phyloP scores from a whole-genome alignment of 257 asterid genomes.

The Solanum tacnaense region DNA sequence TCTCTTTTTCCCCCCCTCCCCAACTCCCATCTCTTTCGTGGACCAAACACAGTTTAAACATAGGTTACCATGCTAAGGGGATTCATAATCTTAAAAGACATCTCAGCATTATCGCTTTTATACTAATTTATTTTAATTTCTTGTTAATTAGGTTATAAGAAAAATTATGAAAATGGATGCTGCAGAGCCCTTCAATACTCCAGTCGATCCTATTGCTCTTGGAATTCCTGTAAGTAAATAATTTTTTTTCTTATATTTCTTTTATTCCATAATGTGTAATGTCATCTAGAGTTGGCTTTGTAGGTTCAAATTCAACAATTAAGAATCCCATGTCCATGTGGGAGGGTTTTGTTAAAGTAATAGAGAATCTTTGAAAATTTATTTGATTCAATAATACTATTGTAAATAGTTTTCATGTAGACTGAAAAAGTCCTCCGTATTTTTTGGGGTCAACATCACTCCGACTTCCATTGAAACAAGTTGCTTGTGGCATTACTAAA shows the following conservation, averaged over 20 bases:
- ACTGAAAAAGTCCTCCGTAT: neutral
- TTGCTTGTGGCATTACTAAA: neutral
- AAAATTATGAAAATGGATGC: constrained; percentile 97
- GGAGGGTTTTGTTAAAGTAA: neutral
- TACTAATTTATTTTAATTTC: constrained; percentile 4
- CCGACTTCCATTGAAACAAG: neutral
- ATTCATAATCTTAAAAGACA: neutral
- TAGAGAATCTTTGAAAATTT: neutral
- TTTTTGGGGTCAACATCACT: neutral
- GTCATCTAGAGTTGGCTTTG: neutral
- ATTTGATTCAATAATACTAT: neutral
- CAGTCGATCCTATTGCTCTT: constrained; percentile 84
- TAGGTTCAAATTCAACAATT: neutral
- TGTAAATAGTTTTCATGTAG: neutral
- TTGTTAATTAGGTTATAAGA: constrained; percentile 50
- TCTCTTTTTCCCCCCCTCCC: neutral
- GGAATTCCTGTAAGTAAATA: constrained; percentile 56
- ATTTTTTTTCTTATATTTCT: neutral
- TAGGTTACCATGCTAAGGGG: neutral
- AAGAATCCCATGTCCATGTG: neutral
- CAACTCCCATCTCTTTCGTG: neutral
- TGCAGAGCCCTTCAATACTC: constrained; percentile 82
- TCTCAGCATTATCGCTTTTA: neutral
- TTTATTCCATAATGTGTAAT: neutral
- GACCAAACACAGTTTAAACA: neutral